phyloP scores from a whole-genome alignment of 1,284 basidiomycete genomes.

The Vanrija pseudolonga region DNA sequence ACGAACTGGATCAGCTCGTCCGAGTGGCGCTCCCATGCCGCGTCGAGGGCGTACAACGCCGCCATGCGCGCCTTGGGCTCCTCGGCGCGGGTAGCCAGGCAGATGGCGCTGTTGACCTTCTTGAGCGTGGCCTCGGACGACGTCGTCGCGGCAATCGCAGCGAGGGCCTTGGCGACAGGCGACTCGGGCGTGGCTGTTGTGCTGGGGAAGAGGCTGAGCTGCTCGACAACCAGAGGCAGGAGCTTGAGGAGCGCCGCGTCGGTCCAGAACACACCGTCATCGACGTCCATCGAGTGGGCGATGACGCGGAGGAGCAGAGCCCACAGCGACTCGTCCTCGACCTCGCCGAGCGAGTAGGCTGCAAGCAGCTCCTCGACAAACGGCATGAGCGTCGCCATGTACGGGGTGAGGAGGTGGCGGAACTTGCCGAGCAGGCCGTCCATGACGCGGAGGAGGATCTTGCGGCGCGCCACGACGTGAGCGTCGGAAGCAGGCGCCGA shows the following conservation, averaged over 20 bases:
- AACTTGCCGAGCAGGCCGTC: conserved; percentile 73
- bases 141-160: conserved; percentile 57
- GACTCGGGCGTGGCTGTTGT: conserved; percentile 7
- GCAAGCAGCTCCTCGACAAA: conserved; percentile 66
- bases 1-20: conserved; percentile 59
- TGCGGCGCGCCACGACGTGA: conserved; percentile 51
- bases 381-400: conserved; percentile 72
- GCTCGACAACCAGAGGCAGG: conserved; percentile 59
- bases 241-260: conserved; percentile 69
- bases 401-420: conserved; percentile 87
- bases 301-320: conserved; percentile 61
- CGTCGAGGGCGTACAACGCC: conserved; percentile 65
- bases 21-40: conserved; percentile 63
- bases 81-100: conserved; percentile 83
- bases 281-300: conserved; percentile 66
- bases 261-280: conserved; percentile 88
- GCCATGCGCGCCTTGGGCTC: conserved; percentile 62
- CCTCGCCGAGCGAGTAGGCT: conserved; percentile 48
- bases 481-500: conserved; percentile 39
- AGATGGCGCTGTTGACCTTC: conserved; percentile 72
- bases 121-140: conserved; percentile 65
- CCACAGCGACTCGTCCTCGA: conserved; percentile 58
- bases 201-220: conserved; percentile 58
- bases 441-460: conserved; percentile 71
- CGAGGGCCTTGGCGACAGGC: conserved; percentile 52